phyloP scores from a whole-genome alignment of 768 basidiomycete genomes.

The Tricholoma sp. region DNA sequence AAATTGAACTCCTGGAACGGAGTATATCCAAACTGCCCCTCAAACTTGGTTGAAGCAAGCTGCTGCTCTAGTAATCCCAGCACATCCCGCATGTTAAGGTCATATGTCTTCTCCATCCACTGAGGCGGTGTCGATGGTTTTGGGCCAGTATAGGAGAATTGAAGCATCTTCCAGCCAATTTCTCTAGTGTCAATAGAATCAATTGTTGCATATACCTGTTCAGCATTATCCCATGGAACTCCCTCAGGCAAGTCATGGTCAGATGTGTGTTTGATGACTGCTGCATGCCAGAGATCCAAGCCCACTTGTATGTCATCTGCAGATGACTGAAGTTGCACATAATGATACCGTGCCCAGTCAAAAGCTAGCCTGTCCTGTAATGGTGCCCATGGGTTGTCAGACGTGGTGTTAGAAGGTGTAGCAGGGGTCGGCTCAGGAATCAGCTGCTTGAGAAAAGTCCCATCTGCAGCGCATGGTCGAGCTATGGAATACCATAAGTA shows the following conservation, averaged over 20 bases:
- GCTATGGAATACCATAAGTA: slow-evolving; percentile 3
- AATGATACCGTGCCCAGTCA: too few species aligned
- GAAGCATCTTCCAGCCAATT: slow-evolving; percentile 17
- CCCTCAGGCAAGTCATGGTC: too few species aligned
- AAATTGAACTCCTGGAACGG: slow-evolving; percentile 11
- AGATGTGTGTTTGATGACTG: too few species aligned
- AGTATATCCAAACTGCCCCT: slow-evolving; percentile 5
- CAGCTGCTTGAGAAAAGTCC: background rate
- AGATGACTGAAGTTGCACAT: too few species aligned
- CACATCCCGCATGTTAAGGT: slow-evolving; percentile 1
- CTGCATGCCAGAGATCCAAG: too few species aligned
- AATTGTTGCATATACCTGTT: too few species aligned
- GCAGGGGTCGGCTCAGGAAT: background rate
- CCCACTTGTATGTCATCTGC: too few species aligned
- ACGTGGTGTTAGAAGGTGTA: background rate
- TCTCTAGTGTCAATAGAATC: slow-evolving; percentile 12
- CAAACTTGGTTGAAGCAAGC: slow-evolving; percentile 6
- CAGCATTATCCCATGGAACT: too few species aligned
- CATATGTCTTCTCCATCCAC: slow-evolving; percentile 6
- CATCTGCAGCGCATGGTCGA: slow-evolving; percentile 7
- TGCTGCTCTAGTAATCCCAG: background rate
- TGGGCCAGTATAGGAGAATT: slow-evolving; percentile 17
- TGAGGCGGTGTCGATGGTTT: slow-evolving; percentile 1
- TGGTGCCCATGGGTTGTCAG: slow-evolving; percentile 2
- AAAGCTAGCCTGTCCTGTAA: too few species aligned